A percentile compares a stretch with the other conserved stretches of the same genome.
Conservation (phyloP, 208 protist genomes). For the Leishmania tarentolae region DNA sequence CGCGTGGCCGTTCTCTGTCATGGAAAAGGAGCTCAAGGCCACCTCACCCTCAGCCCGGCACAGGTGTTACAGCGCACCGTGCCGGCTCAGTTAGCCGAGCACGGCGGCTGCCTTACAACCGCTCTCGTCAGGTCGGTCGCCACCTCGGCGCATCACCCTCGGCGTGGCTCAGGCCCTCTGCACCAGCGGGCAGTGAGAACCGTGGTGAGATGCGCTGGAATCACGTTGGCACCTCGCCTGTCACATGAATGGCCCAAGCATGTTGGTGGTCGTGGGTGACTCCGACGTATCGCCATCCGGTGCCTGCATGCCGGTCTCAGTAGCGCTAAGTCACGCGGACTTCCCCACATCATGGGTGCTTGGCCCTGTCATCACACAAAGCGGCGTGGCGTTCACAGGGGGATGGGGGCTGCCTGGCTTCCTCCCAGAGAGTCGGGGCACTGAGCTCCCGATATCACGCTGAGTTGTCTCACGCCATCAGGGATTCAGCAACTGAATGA, state of each 20-base stretch:
- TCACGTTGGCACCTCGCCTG: neutral
- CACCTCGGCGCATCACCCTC: neutral
- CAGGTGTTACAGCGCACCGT: neutral
- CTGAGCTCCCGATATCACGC: neutral
- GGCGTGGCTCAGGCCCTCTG: neutral
- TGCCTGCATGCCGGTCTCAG: neutral
- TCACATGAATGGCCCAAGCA: neutral
- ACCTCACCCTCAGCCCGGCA: neutral
- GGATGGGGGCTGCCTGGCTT: neutral
- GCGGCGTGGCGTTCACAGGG: neutral
- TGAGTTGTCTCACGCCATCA: neutral
- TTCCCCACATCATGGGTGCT: neutral
- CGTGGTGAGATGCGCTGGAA: neutral
- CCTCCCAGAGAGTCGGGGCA: neutral
- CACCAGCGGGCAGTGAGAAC: neutral
- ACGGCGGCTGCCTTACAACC: neutral
- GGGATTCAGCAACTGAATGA: neutral
- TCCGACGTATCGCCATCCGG: neutral
- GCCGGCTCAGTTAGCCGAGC: neutral
- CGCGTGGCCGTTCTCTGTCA: neutral
- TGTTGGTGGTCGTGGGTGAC: neutral
- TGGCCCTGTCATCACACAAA: neutral
- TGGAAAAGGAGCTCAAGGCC: neutral
- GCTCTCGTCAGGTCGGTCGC: neutral
- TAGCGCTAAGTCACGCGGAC: neutral